Conservation (phyloP, 176 grass and related monocot species). For the Aegilops bicornis region DNA sequence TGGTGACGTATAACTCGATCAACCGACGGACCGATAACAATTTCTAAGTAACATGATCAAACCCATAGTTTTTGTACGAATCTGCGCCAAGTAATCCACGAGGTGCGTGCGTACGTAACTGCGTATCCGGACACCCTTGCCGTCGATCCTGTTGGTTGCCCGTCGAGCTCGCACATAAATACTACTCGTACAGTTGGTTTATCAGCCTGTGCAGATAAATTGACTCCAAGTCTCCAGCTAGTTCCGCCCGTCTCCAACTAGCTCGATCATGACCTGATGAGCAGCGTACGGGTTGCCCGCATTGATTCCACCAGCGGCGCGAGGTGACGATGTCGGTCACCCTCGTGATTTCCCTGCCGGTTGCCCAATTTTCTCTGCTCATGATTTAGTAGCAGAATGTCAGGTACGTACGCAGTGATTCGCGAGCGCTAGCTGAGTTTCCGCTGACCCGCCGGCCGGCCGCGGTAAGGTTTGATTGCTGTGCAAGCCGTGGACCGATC, state of each 20-base stretch:
- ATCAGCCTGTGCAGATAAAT: neutral
- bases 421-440: neutral
- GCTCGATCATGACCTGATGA: neutral
- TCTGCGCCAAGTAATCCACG: neutral
- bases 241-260: neutral
- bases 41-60: no score
- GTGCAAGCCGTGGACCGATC: slow-evolving; percentile 33
- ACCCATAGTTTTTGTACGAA: neutral
- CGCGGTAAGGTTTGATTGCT: slow-evolving; percentile 29
- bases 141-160: neutral
- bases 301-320: neutral
- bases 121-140: neutral
- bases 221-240: neutral
- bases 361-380: neutral
- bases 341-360: neutral
- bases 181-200: neutral
- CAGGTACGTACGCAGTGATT: neutral
- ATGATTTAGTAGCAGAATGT: neutral
- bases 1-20: neutral
- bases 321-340: neutral
- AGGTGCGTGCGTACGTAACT: neutral
- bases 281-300: neutral
- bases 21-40: neutral
- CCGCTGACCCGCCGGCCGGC: slow-evolving; percentile 1
- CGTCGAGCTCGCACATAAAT: neutral